Evolutionary conservation across 306 rosid genomes (phyloP), one percentile per base, ranked within the genome.

Genomic region (Gastrolobium bilobum): DNA sequence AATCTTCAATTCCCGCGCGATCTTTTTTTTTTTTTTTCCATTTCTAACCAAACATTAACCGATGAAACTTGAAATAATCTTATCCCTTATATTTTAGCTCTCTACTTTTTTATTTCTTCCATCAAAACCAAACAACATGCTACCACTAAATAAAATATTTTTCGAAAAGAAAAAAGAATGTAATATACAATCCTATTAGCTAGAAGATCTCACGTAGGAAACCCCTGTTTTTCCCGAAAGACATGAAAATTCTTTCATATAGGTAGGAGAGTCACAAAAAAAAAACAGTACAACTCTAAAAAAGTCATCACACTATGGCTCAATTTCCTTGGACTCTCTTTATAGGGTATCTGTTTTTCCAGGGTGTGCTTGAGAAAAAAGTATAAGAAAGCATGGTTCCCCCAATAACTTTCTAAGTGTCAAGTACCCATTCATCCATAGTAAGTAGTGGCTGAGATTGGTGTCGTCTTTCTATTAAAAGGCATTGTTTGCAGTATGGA

Each of bases 401-500:
- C 76, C 67, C 39, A 51, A 48, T 56, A 26, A 75, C 74, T 84
- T 81, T 82, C 1, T 71, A 81, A 87, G 87, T 84, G 87, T 67
- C 81, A 50, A 20, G n/a, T 60, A n/a, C 10, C 81, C 0, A 76
- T 83, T 73, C 68, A 66, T 57, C 44, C 4, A 50, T 10, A 3
- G 33, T 20, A 78, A 72, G 68, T 73, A 67, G 89, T 85, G 94
- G 87, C 83, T 79, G 34, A 77, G 68, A 83, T 84, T 77, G 67
- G 86, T 81, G 83, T 84, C 80, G 39, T 70, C 87, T 81, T 87
- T 83, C 74, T 76, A 47, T 58, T 15, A 62, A 86, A 84, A 64
- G 74, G 42, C 66, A 15, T 53, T 39, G 42, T 64, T 34, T 30
- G 69, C 76, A 26, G 50, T 33, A 83, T 71, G 78, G 86, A 71